phyloP scores from a whole-genome alignment of 805 yeast species.

The Ogataea corticis region DNA sequence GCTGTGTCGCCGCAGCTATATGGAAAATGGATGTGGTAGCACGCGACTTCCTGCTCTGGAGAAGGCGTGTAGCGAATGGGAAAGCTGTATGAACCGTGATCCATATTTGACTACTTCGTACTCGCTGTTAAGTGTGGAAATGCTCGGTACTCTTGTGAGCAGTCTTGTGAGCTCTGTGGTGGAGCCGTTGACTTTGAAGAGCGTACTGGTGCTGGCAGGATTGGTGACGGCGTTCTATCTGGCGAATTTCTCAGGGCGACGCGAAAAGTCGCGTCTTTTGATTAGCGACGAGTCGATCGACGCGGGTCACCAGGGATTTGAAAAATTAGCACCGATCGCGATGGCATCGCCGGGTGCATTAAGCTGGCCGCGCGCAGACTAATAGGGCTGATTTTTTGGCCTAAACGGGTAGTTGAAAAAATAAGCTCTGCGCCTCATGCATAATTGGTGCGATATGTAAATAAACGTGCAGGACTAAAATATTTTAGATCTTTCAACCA shows the following conservation, averaged over 20 bases:
- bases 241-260: conserved; percentile 54
- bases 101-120: conserved; percentile 49
- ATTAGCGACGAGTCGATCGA: not conserved
- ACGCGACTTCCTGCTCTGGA: conserved; percentile 59
- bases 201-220: conserved; percentile 42
- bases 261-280: not conserved
- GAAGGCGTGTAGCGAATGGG: conserved; percentile 60
- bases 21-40: conserved; percentile 56
- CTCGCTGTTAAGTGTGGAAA: conserved; percentile 59
- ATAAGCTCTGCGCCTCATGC: not conserved
- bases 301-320: not conserved
- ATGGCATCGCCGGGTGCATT: not conserved
- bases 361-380: conserved; percentile 2
- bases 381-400: not conserved
- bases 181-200: conserved; percentile 67
- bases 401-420: not conserved
- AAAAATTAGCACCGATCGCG: not conserved
- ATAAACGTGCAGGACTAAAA: not conserved
- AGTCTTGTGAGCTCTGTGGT: conserved; percentile 62
- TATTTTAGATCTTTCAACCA: conserved; percentile 3
- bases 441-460: not conserved
- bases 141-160: conserved; percentile 61
- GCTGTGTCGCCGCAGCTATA: conserved; percentile 51
- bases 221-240: conserved; percentile 47
- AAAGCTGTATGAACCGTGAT: conserved; percentile 63